Evolutionary conservation across 192 early-diverging fungal genomes (phyloP).

Genomic region (Backusella mclennaniae): DNA sequence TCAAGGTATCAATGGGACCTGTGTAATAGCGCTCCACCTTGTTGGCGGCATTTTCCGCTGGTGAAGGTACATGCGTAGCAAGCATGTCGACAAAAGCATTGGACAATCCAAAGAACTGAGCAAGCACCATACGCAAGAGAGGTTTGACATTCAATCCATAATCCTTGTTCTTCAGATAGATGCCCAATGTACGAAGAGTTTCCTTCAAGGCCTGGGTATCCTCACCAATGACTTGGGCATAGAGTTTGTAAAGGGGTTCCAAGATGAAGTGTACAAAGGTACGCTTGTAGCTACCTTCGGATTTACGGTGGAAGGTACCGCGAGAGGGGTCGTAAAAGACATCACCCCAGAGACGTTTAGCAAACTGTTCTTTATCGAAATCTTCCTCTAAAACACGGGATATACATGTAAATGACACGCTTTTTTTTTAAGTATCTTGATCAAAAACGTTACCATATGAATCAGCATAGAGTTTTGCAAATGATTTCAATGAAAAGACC

Average conservation of each 20-base stretch:
- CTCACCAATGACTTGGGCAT: slow-evolving; percentile 80
- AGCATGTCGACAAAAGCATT: slow-evolving; percentile 93
- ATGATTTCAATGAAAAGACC: slow-evolving; percentile 91
- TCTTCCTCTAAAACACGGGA: slow-evolving; percentile 38
- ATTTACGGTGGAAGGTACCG: slow-evolving; percentile 78
- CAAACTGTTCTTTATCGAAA: slow-evolving; percentile 77
- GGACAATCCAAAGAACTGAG: slow-evolving; percentile 89
- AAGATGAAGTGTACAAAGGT: slow-evolving; percentile 97
- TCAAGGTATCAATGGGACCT: slow-evolving; percentile 55
- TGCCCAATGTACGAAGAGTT: slow-evolving; percentile 76
- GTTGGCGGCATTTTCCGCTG: slow-evolving; percentile 67
- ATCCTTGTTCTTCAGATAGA: slow-evolving; percentile 76
- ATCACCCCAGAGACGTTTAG: slow-evolving; percentile 95
- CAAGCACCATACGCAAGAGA: slow-evolving; percentile 77
- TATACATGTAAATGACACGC: slow-evolving; percentile 1
- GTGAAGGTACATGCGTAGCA: slow-evolving; percentile 74
- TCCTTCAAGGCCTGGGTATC: slow-evolving; percentile 66
- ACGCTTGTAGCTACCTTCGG: slow-evolving; percentile 61
- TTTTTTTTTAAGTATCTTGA: neutral
- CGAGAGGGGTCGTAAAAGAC: slow-evolving; percentile 84
- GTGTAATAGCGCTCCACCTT: slow-evolving; percentile 64
- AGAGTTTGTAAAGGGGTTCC: slow-evolving; percentile 94
- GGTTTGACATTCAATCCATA: slow-evolving; percentile 82
- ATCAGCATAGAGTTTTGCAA: slow-evolving; percentile 88
- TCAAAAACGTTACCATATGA: slow-evolving; percentile 55